Evolutionary conservation across 208 protist species (phyloP).

Genomic region (Trypanosoma scelopori): DNA sequence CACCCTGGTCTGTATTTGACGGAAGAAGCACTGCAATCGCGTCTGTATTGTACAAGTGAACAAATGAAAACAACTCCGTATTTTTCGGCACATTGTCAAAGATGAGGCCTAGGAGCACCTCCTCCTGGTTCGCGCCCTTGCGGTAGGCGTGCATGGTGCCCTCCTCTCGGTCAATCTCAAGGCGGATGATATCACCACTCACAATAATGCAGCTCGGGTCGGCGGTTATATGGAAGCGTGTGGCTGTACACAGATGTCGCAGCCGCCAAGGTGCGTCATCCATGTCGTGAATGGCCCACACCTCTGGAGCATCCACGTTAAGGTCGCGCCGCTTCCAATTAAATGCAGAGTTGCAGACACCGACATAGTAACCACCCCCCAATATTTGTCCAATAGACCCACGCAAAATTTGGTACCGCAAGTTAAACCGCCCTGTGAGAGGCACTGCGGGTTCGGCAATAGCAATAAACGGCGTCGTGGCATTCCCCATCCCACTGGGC

Average conservation of each 20-base stretch:
- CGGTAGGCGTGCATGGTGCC: conserved; percentile 83
- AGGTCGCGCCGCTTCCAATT: conserved; percentile 76
- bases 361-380: conserved; percentile 91
- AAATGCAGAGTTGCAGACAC: conserved; percentile 66
- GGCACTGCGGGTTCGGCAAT: conserved; percentile 84
- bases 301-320: conserved; percentile 57
- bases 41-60: conserved; percentile 90
- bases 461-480: conserved; percentile 81
- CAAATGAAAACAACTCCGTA: conserved; percentile 75
- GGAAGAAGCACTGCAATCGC: conserved; percentile 85
- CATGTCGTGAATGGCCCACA: conserved; percentile 91
- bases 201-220: conserved; percentile 87
- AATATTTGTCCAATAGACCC: conserved; percentile 85
- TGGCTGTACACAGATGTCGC: conserved; percentile 60
- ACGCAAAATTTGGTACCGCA: conserved; percentile 84
- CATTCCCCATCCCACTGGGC: conserved; percentile 52
- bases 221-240: conserved; percentile 57
- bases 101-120: conserved; percentile 72
- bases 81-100: conserved; percentile 77
- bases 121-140: conserved; percentile 77
- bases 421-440: conserved; percentile 44
- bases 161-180: conserved; percentile 75
- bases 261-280: conserved; percentile 84
- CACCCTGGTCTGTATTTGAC: conserved; percentile 35
- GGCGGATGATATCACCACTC: conserved; percentile 84